Percentiles rank a stretch among this genome's conserved stretches.
Conservation (phyloP, 2,329 filamentous ascomycete genomes). For the Decorospora gaudefroyi region DNA sequence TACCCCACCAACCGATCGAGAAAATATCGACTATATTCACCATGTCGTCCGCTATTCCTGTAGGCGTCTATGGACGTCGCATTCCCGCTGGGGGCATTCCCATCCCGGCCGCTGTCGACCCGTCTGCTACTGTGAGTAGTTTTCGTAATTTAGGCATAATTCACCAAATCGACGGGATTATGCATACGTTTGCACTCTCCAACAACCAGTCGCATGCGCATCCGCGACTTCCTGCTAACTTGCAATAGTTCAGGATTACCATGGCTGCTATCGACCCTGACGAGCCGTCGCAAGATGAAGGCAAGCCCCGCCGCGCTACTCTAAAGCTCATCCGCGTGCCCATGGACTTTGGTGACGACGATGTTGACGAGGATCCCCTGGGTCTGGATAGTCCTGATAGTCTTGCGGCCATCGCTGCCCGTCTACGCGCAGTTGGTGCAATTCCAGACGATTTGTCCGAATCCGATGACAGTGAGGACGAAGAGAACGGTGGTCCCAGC, state of each 20-base stretch:
- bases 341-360: constrained; percentile 61
- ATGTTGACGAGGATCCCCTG: constrained; percentile 60
- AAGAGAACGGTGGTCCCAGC: constrained; percentile 85
- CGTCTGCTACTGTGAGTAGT: constrained; percentile 78
- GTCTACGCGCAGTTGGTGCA: constrained; percentile 42
- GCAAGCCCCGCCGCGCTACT: constrained; percentile 72
- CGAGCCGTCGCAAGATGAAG: constrained; percentile 58
- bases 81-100: constrained; percentile 83
- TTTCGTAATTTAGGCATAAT: no score
- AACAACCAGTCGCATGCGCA: constrained; percentile 10
- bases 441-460: constrained; percentile 47
- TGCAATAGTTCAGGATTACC: constrained; percentile 83
- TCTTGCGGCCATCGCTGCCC: constrained; percentile 48
- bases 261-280: constrained; percentile 98
- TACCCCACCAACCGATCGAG: constrained; percentile 3
- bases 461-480: constrained; percentile 66
- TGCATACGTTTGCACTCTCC: background rate
- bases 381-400: no score
- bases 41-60: constrained; percentile 54
- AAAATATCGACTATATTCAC: constrained; percentile 24
- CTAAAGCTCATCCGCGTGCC: constrained; percentile 85
- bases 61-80: constrained; percentile 89
- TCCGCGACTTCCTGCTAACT: constrained; percentile 21
- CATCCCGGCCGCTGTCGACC: constrained; percentile 73
- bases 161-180: no score